These are phyloP conservation scores for Aspergillus candidus DNA, from an alignment of 2,329 filamentous ascomycete species.

Conservation along the genomic window DNA sequence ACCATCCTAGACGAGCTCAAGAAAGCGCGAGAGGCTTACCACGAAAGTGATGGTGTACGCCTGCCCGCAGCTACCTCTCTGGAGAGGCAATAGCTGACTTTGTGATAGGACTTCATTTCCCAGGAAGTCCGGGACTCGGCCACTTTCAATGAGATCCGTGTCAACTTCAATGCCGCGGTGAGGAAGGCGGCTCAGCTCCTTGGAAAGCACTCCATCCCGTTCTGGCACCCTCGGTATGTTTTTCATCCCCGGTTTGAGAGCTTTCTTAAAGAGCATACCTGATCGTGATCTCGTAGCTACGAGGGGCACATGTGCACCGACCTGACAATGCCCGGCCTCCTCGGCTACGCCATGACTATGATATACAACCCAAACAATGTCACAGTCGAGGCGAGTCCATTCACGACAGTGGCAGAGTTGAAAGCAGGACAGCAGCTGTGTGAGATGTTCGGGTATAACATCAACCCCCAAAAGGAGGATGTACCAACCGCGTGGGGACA, in stretches of 20 bases:
- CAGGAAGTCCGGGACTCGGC: neutral
- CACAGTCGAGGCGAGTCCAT: slow-evolving; percentile 42
- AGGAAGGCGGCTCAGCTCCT: slow-evolving; percentile 33
- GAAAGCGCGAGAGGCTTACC: slow-evolving; percentile 19
- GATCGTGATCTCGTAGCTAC: no score
- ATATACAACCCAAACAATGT: slow-evolving; percentile 49
- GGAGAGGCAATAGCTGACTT: no score
- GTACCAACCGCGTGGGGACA: slow-evolving; percentile 38
- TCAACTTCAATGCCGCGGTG: slow-evolving; percentile 32
- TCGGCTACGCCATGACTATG: slow-evolving; percentile 48
- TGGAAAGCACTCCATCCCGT: slow-evolving; percentile 42
- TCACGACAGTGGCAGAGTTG: slow-evolving; percentile 42
- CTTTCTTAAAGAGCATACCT: no score
- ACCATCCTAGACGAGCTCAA: slow-evolving; percentile 36
- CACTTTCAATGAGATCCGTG: slow-evolving; percentile 19
- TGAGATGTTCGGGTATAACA: slow-evolving; percentile 42
- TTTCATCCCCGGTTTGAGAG: no score
- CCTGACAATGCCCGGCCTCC: slow-evolving; percentile 38
- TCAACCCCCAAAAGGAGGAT: slow-evolving; percentile 16
- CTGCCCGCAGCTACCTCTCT: neutral
- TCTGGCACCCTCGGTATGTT: slow-evolving; percentile 39
- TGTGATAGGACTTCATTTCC: slow-evolving; percentile 3
- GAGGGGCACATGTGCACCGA: slow-evolving; percentile 44
- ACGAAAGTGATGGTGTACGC: neutral
- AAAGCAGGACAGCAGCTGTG: slow-evolving; percentile 44